Evolutionary conservation across 2,329 filamentous ascomycete species (phyloP), one percentile per base, ranked within the genome.

Genomic region (Dichotomopilus funicola): DNA sequence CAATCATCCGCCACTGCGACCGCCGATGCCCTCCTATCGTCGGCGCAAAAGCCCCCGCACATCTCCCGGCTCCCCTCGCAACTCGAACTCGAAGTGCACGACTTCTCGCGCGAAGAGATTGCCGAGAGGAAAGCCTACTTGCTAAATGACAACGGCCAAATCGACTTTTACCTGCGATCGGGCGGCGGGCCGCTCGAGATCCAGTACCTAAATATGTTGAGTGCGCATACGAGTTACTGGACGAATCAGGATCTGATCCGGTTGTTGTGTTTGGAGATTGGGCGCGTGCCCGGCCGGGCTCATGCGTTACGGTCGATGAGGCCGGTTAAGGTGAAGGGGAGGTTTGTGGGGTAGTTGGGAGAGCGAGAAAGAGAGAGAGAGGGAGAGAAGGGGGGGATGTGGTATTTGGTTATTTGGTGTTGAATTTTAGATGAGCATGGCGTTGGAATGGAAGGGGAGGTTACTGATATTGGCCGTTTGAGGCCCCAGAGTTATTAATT

Each of bases 221-320:
- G 90, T 55, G 94, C 94, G 7, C 94, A 99, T 71, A 91, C 89
- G 54, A 92, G 88, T 68, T 99, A 99, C 70, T 99, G 94, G 94
- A 80, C 83, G 2, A 85, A 88, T 64, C 81, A 77, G 34, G 94
- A 97, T 68, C 91, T 99, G 68, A 85, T 95, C n/a, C 77, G 91
- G 45, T 86, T 97, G 76, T 72, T 97, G 49, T 95, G 95, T 44
- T 77, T 92, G 36, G 94, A 99, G 72, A 85, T 95, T 63, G 91
- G 91, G 3, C 77, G 92, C 60, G 78, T 78, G 62, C 80, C 83
- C 5, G 91, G 92, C 0, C 83, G 80, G 62, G 75, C 79, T 3
- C 71, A 80, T 60, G 78, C 80, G 0, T 64, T 87, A 48, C 77
- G 77, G 1, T 75, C 74, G 6, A 80, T 87, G 76, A 77, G 79